phyloP scores from a whole-genome alignment of 1,284 basidiomycete species.

The Ganoderma lingzhi region DNA sequence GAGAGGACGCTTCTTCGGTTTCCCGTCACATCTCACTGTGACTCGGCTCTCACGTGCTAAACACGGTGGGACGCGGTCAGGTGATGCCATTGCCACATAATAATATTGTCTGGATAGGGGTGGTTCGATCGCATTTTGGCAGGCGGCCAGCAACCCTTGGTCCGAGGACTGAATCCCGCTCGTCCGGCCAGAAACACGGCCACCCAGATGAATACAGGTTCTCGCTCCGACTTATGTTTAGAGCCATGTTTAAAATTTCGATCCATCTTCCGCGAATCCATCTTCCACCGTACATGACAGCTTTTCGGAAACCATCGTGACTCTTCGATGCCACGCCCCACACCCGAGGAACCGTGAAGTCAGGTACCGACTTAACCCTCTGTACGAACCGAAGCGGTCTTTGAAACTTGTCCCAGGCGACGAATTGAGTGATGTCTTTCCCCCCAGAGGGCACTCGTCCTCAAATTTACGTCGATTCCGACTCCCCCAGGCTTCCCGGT shows the following conservation, averaged over 20 bases:
- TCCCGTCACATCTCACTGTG: slow-evolving; percentile 18
- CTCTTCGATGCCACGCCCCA: not conserved
- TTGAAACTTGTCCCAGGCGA: not conserved
- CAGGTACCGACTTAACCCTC: slow-evolving; percentile 1
- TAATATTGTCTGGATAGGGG: not conserved
- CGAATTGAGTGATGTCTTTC: not conserved
- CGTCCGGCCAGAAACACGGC: not conserved
- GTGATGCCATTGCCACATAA: not conserved
- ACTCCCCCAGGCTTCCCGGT: not conserved
- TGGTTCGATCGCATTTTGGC: not conserved
- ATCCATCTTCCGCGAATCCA: not conserved
- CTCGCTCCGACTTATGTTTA: not conserved
- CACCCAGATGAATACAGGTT: not conserved
- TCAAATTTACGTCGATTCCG: not conserved
- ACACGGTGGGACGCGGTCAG: slow-evolving; percentile 19
- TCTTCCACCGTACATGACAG: not conserved
- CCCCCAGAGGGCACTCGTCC: not conserved
- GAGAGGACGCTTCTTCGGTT: not conserved
- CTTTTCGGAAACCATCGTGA: not conserved
- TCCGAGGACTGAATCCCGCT: not conserved
- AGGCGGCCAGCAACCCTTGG: not conserved
- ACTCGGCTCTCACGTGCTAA: slow-evolving; percentile 31
- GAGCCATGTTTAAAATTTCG: not conserved
- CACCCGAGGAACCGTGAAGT: not conserved
- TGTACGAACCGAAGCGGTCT: not conserved